Conservation (phyloP, 108 stramenopile species). For the Chaetoceros tenuissimus region DNA sequence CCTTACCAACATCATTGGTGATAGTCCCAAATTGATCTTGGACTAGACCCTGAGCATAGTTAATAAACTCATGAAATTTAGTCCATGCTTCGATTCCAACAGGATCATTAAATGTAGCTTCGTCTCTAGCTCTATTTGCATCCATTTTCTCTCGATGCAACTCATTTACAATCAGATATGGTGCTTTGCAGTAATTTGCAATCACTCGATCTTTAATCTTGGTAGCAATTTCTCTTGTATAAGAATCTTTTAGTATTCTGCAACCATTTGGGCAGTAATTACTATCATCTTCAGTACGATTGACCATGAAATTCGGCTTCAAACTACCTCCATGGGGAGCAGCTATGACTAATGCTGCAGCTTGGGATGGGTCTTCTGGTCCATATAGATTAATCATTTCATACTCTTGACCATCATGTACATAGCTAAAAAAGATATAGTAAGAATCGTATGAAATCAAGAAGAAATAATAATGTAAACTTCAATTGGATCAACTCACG, state of each 20-base stretch:
- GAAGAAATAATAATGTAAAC: too few relatives aligned
- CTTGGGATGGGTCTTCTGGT: slow-evolving; percentile 12
- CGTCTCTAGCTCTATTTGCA: slow-evolving; percentile 25
- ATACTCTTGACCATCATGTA: too few relatives aligned
- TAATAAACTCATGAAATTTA: slow-evolving; percentile 20
- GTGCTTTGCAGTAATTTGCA: slow-evolving; percentile 21
- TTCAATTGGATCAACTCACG: too few relatives aligned
- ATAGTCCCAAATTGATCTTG: slow-evolving; percentile 12
- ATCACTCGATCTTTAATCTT: slow-evolving; percentile 13
- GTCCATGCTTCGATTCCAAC: slow-evolving; percentile 17
- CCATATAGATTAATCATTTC: slow-evolving; percentile 23
- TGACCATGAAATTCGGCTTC: slow-evolving; percentile 3
- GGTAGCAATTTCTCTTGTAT: slow-evolving; percentile 19
- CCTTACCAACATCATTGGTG: not conserved
- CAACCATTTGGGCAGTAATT: slow-evolving; percentile 15
- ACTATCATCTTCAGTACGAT: slow-evolving; percentile 3
- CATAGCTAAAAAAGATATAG: too few relatives aligned
- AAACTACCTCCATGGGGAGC: slow-evolving; percentile 25
- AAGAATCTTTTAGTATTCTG: slow-evolving; percentile 8
- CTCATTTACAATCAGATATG: slow-evolving; percentile 21
- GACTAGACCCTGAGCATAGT: slow-evolving; percentile 9
- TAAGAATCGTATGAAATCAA: too few relatives aligned
- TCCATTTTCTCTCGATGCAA: slow-evolving; percentile 20
- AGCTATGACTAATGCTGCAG: slow-evolving; percentile 22
- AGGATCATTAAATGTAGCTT: slow-evolving; percentile 17